A percentile compares a stretch with the other conserved stretches of the same genome.
phyloP scores from a whole-genome alignment of 495 filamentous ascomycete species.

The Mycothermus thermophilus region DNA sequence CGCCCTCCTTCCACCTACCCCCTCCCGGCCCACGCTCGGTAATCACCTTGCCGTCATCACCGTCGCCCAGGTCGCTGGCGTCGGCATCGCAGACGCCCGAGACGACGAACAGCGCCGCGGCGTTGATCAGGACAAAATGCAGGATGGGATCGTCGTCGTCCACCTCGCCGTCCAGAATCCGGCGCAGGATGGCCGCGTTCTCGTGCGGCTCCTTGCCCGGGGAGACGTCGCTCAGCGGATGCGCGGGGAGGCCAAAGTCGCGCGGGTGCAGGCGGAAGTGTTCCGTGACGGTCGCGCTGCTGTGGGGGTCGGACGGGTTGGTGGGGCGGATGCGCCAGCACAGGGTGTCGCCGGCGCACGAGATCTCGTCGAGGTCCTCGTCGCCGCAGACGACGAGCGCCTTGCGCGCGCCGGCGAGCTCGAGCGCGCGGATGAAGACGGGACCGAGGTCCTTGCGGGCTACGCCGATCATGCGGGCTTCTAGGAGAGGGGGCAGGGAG shows the following conservation, averaged over 20 bases:
- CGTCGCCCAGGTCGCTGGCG: constrained; percentile 52
- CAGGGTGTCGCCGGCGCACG: constrained; percentile 68
- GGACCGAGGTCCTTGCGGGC: constrained; percentile 72
- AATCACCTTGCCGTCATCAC: constrained; percentile 55
- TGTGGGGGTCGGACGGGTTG: constrained; percentile 30
- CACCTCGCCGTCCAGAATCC: constrained; percentile 59
- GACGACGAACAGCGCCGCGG: constrained; percentile 72
- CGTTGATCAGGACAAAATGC: constrained; percentile 88
- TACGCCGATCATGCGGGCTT: constrained; percentile 83
- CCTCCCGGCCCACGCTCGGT: constrained; percentile 69
- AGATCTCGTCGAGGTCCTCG: constrained; percentile 92
- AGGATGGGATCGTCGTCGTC: constrained; percentile 66
- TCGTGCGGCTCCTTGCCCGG: constrained; percentile 74
- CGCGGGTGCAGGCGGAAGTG: constrained; percentile 60
- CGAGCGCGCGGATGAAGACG: constrained; percentile 75
- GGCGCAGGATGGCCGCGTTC: constrained; percentile 72
- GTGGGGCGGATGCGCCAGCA: constrained; percentile 64
- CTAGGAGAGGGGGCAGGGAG: constrained; percentile 33
- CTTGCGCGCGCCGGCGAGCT: constrained; percentile 61
- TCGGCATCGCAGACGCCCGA: constrained; percentile 78
- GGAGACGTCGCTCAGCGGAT: constrained; percentile 62
- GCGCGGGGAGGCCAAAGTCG: constrained; percentile 70
- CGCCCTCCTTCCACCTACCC: constrained; percentile 83
- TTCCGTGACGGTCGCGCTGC: constrained; percentile 45
- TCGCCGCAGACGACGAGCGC: constrained; percentile 86